Evolutionary conservation across 345 rosid species (phyloP).

Genomic region (Eutrema japonicum): DNA sequence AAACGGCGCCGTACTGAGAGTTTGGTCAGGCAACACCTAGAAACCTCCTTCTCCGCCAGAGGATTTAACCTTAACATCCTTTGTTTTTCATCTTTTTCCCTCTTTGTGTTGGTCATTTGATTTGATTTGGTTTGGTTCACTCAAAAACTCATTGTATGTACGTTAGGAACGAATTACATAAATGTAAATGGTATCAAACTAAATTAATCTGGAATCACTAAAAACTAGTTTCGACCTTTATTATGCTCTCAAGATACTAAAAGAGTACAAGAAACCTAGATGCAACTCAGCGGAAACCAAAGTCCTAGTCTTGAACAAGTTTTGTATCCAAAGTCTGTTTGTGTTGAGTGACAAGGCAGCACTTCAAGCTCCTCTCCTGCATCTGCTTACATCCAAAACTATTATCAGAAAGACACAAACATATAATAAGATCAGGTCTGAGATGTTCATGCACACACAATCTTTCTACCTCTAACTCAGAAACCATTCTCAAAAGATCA

Average conservation of each 20-base stretch:
- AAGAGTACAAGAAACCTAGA: too few relatives aligned
- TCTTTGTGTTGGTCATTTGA: background rate
- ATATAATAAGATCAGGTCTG: conserved; percentile 12
- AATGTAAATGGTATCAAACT: background rate
- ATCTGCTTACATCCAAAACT: conserved; percentile 49
- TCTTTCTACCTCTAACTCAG: conserved; percentile 57
- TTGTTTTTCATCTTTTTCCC: background rate
- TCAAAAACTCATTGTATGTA: background rate
- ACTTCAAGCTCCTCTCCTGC: conserved; percentile 62
- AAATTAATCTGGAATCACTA: background rate
- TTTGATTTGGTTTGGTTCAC: background rate
- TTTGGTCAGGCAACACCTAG: background rate
- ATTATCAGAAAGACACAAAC: conserved; percentile 7
- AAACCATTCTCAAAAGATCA: conserved; percentile 57
- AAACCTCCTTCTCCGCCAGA: background rate
- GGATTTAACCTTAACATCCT: background rate
- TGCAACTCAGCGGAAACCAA: background rate
- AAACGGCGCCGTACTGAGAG: background rate
- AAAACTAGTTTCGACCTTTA: conserved; percentile 8
- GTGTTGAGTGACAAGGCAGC: conserved; percentile 50
- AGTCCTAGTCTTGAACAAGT: conserved; percentile 11
- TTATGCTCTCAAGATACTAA: conserved; percentile 1
- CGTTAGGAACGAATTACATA: background rate
- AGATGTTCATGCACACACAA: conserved; percentile 15
- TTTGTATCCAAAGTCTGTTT: conserved; percentile 30